Evolutionary conservation across 768 basidiomycete genomes (phyloP).

Genomic region (Termitomyces sp.): DNA sequence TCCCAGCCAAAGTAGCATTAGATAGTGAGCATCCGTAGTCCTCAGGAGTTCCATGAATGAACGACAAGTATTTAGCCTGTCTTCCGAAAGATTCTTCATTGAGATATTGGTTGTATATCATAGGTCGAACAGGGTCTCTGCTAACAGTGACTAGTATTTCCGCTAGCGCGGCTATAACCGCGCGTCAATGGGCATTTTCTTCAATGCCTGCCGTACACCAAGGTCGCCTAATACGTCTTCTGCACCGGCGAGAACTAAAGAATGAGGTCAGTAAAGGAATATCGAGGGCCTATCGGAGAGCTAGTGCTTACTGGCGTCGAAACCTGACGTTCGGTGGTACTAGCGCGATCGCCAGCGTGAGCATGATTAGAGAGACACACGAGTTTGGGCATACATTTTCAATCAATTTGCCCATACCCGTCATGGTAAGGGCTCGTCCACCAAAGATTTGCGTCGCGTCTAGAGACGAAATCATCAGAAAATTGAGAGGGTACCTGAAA

Average conservation of each 20-base stretch:
- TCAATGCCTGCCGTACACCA: conserved; percentile 71
- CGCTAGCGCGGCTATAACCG: conserved; percentile 23
- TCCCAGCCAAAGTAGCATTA: background rate
- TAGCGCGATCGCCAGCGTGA: conserved; percentile 22
- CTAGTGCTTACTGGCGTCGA: conserved; percentile 61
- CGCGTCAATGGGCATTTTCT: conserved; percentile 53
- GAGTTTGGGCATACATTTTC: conserved; percentile 59
- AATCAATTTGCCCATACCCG: conserved; percentile 83
- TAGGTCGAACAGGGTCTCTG: background rate
- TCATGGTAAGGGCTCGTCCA: conserved; percentile 81
- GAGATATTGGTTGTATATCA: background rate
- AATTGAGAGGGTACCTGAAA: conserved; percentile 30
- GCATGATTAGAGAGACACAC: conserved; percentile 1
- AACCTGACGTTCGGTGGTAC: conserved; percentile 83
- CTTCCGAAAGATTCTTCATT: background rate
- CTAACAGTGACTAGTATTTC: background rate
- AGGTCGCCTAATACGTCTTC: conserved; percentile 74
- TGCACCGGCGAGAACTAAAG: conserved; percentile 66
- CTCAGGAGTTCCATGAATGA: background rate
- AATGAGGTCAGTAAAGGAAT: conserved; percentile 2
- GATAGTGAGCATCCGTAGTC: background rate
- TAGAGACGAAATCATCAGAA: conserved; percentile 28
- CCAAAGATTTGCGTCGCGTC: conserved; percentile 88
- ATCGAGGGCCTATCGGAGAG: conserved; percentile 1
- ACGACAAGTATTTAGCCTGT: too few relatives aligned